Conservation (phyloP, 345 rosid genomes). For the Draba incana region DNA sequence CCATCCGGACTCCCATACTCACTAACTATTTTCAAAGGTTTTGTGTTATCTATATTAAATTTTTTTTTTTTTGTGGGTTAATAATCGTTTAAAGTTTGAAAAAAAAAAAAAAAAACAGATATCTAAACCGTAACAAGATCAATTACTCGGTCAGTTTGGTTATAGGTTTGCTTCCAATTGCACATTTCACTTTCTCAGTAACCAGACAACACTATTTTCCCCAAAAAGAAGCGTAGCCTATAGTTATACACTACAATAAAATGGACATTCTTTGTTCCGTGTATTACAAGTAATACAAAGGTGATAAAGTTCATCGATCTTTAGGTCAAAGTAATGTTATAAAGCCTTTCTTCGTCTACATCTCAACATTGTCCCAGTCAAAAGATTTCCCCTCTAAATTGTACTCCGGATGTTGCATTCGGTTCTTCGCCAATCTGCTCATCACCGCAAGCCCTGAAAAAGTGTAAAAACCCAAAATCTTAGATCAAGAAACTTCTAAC, state of each 20-base stretch:
- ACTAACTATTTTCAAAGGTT: too few species aligned
- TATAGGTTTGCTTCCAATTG: too few species aligned
- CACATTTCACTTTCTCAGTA: too few species aligned
- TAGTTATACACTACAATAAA: constrained; percentile 7
- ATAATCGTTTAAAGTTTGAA: too few species aligned
- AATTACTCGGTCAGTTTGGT: too few species aligned
- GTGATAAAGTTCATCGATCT: background rate
- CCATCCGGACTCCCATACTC: too few species aligned
- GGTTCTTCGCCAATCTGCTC: constrained; percentile 61
- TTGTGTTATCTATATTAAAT: too few species aligned
- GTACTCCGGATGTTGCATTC: constrained; percentile 53
- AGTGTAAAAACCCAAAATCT: background rate
- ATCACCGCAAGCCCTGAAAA: constrained; percentile 74
- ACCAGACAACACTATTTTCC: background rate
- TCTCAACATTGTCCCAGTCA: constrained; percentile 61
- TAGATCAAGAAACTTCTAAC: constrained; percentile 14
- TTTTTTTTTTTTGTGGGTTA: too few species aligned
- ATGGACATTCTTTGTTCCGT: constrained; percentile 19
- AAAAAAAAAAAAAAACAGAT: too few species aligned
- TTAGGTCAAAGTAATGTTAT: background rate
- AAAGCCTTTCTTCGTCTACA: constrained; percentile 26
- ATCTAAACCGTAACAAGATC: too few species aligned
- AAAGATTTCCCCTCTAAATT: constrained; percentile 50
- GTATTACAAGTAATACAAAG: constrained; percentile 23
- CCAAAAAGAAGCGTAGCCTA: background rate